Evolutionary conservation across 257 asterid species (phyloP).

Genomic region (Plantago major): DNA sequence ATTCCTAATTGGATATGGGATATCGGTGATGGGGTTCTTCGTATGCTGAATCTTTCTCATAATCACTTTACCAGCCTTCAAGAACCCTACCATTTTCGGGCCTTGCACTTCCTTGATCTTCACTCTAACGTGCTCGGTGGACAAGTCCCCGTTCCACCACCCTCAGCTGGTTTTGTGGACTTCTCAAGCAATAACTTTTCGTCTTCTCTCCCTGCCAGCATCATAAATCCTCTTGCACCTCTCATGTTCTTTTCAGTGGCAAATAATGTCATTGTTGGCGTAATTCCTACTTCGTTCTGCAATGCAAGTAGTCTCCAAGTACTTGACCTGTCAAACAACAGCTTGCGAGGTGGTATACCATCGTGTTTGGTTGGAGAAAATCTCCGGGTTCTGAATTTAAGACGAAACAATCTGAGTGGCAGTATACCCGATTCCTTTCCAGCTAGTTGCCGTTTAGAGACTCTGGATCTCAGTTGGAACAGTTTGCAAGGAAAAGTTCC

Average conservation of each 20-base stretch:
- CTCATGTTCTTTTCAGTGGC: constrained; percentile 39
- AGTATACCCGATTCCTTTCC: constrained; percentile 37
- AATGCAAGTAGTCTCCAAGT: constrained; percentile 31
- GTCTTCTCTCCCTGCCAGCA: constrained; percentile 28
- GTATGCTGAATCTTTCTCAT: constrained; percentile 43
- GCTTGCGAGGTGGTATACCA: constrained; percentile 37
- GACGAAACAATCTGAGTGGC: constrained; percentile 41
- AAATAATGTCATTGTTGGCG: constrained; percentile 36
- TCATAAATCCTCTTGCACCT: constrained; percentile 12
- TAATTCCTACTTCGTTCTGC: constrained; percentile 55
- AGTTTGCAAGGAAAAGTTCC: constrained; percentile 39
- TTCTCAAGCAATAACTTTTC: constrained; percentile 46
- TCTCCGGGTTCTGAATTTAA: constrained; percentile 34
- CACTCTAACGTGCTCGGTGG: constrained; percentile 44
- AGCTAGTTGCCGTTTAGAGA: constrained; percentile 26
- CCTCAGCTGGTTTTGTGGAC: constrained; percentile 26
- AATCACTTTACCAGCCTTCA: constrained; percentile 39
- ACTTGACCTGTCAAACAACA: constrained; percentile 54
- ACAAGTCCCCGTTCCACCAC: constrained; percentile 30
- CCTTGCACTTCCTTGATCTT: constrained; percentile 32
- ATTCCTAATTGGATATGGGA: constrained; percentile 59
- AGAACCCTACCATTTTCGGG: constrained; percentile 39
- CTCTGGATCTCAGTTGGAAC: constrained; percentile 46
- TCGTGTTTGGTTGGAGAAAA: constrained; percentile 31
- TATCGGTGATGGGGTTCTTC: constrained; percentile 27